phyloP scores from a whole-genome alignment of 345 rosid genomes.

The Camelina hispida region DNA sequence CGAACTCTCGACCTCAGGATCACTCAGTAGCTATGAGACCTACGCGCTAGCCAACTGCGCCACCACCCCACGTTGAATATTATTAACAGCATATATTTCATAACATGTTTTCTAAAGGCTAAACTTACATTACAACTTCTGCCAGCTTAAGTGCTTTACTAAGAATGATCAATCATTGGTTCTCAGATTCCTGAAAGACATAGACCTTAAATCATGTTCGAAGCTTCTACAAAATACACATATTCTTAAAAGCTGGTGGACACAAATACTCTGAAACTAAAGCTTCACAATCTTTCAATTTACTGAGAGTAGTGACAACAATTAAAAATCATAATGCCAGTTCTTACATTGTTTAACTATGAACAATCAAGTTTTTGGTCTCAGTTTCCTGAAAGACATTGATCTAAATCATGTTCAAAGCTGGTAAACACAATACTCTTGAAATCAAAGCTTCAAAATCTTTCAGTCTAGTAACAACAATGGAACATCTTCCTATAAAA shows the following conservation, averaged over 20 bases:
- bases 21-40: conserved; percentile 49
- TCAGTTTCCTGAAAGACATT: not conserved
- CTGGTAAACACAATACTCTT: not conserved
- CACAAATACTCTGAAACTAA: no score
- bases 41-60: conserved; percentile 36
- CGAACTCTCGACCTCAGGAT: conserved; percentile 98
- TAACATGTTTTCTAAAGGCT: no score
- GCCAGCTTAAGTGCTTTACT: no score
- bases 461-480: not conserved
- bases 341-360: no score
- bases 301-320: not conserved
- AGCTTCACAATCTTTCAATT: not conserved
- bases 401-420: not conserved
- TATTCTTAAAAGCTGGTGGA: no score
- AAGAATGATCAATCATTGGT: no score
- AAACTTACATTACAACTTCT: no score
- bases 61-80: conserved; percentile 1
- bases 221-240: no score
- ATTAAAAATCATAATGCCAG: no score
- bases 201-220: not conserved
- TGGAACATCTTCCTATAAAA: not conserved
- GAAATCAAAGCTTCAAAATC: not conserved
- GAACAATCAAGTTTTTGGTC: not conserved
- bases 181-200: no score
- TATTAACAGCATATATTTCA: no score